A percentile compares a stretch with the other conserved stretches of the same genome.
phyloP scores from a whole-genome alignment of 352 stramenopile genomes.

The Aphanomyces astaci region DNA sequence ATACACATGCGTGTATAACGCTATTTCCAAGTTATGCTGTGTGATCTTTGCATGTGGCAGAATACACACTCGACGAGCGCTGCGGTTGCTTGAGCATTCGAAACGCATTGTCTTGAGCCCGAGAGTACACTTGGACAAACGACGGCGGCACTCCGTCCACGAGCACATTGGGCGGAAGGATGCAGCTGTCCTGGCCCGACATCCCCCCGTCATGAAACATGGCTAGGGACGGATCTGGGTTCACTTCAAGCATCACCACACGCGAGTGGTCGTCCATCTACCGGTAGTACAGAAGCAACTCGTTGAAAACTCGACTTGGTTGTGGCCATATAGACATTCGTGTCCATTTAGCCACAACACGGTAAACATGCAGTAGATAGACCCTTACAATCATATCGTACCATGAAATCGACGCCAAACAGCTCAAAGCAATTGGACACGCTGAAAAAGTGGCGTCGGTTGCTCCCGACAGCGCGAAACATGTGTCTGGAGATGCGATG shows the following conservation, averaged over 20 bases:
- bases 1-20: too few relatives aligned
- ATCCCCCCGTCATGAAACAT: slow-evolving; percentile 23
- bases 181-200: not conserved
- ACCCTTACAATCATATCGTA: too few relatives aligned
- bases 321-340: too few relatives aligned
- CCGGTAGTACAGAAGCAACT: not conserved
- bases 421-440: slow-evolving; percentile 29
- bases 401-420: slow-evolving; percentile 31
- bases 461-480: slow-evolving; percentile 18
- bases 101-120: not conserved
- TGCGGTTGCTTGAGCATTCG: not conserved
- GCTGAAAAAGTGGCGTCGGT: slow-evolving; percentile 28
- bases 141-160: not conserved
- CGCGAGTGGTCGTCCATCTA: slow-evolving; percentile 14
- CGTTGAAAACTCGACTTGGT: too few relatives aligned
- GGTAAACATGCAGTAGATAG: too few relatives aligned
- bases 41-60: too few relatives aligned
- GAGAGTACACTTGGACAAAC: slow-evolving; percentile 12
- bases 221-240: slow-evolving; percentile 28
- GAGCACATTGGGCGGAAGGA: not conserved
- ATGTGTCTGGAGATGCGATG: not conserved
- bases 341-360: too few relatives aligned
- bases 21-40: too few relatives aligned
- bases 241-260: slow-evolving; percentile 26
- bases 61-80: not conserved